A percentile compares a stretch with the other conserved stretches of the same genome.
Evolutionary conservation across 169 alveolate species (phyloP).

Genomic region (Eimeria necatrix): DNA sequence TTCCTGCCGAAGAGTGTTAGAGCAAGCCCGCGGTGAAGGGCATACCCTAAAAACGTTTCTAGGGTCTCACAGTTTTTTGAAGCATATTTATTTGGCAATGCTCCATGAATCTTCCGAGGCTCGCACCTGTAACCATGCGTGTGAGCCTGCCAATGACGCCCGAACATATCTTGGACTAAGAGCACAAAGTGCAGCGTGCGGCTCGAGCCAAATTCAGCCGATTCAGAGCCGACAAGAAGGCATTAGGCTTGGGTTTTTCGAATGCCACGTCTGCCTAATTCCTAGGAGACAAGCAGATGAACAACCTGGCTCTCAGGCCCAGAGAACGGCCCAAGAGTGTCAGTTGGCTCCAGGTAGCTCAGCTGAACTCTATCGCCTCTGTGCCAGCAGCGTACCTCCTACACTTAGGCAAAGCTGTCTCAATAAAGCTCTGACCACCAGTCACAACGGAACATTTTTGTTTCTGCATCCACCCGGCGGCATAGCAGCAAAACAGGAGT

Average conservation of each 20-base stretch:
- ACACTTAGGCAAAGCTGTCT: neutral
- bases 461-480: conserved; percentile 35
- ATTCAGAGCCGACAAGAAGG: neutral
- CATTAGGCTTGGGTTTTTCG: conserved; percentile 46
- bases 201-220: neutral
- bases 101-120: neutral
- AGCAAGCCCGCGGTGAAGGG: too few species aligned
- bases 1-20: too few species aligned
- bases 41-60: too few species aligned
- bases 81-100: neutral
- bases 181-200: neutral
- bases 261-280: conserved; percentile 52
- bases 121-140: neutral
- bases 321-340: neutral
- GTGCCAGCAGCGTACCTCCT: neutral
- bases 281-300: neutral
- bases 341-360: neutral
- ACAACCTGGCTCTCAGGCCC: neutral
- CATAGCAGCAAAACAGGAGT: neutral
- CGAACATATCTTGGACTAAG: neutral
- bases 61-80: neutral
- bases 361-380: neutral
- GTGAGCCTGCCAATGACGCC: neutral
- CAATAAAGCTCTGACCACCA: neutral
- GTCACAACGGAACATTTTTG: neutral